Base-by-base conservation (phyloP, 345 rosid genomes). In the Hypericum androsaemum region DNA sequence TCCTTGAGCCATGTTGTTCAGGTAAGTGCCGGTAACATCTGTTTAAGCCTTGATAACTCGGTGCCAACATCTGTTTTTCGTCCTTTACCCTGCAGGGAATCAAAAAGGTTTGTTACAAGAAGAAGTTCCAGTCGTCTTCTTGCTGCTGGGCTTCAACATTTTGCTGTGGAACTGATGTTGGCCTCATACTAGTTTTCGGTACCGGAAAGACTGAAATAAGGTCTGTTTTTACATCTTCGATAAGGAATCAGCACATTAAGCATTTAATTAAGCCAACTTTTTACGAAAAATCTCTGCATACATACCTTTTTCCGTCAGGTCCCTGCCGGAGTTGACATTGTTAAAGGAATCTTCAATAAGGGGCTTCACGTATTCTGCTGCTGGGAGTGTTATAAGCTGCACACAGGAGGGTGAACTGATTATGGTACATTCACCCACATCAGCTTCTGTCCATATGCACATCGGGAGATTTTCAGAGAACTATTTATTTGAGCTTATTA, bases 131-230 rank as follows among this genome's bases (percentile, higher is more conserved):
- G 49, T 79, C 87, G 48, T 66, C 76, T 38, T 57, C 79, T 10
- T 80, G 94, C 66, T 84, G 80, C 78, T 90, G 79, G 78, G 98
- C 96, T 67, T 84, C 95, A 41, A 72, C 81, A 17, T 81, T 90
- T 60, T 61, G 45, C 47, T 54, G 73, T 66, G 71, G 62, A 14
- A 62, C 92, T 12, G 78, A 76, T 69, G 72, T 77, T 57, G 94
- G 92, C 67, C 89, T 87, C 40, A 64, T 77, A 8, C 96, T 90
- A 61, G 70, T 80, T 50, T 79, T 79, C 66, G 48, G 77, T 41
- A 69, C 61, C 52, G 98, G 92, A 59, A 76, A 68, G 53, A 47
- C 84, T 59, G 96, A 87, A 69, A 76, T 87, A 75, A 90, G 98
- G 95, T 89, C 1, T 22, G 32, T 22, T 1, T 22, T 22, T 22